phyloP scores from a whole-genome alignment of 305 asterid species.

The Fraxinus floribunda region DNA sequence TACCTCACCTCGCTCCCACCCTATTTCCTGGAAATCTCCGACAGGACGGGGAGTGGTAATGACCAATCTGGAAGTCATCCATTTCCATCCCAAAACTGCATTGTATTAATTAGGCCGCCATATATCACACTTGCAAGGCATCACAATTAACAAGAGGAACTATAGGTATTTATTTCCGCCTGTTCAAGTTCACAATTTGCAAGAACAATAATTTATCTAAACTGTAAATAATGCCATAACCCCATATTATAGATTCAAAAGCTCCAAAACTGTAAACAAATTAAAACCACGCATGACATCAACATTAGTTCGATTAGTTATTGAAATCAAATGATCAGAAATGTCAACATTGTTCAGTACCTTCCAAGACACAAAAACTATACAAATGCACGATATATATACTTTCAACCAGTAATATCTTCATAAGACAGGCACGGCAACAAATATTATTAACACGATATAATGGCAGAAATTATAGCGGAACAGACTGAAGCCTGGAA shows the following conservation, averaged over 20 bases:
- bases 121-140: too few relatives aligned
- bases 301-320: not conserved
- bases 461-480: not conserved
- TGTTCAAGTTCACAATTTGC: too few relatives aligned
- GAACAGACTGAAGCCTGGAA: not conserved
- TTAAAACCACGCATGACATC: not conserved
- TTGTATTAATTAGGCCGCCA: too few relatives aligned
- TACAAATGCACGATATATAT: slow-evolving; percentile 18
- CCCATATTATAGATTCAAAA: not conserved
- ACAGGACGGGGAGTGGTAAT: too few relatives aligned
- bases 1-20: too few relatives aligned
- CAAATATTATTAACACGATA: not conserved
- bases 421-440: not conserved
- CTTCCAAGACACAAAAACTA: slow-evolving; percentile 19
- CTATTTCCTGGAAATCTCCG: too few relatives aligned
- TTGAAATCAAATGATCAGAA: not conserved
- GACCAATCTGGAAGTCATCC: too few relatives aligned
- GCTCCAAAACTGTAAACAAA: not conserved
- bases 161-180: too few relatives aligned
- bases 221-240: too few relatives aligned
- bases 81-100: too few relatives aligned
- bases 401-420: not conserved
- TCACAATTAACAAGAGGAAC: too few relatives aligned
- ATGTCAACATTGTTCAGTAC: not conserved
- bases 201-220: too few relatives aligned